A percentile compares a stretch with the other conserved stretches of the same genome.
Conservation (phyloP, 495 filamentous ascomycete species). For the Coniosporium apollinis region DNA sequence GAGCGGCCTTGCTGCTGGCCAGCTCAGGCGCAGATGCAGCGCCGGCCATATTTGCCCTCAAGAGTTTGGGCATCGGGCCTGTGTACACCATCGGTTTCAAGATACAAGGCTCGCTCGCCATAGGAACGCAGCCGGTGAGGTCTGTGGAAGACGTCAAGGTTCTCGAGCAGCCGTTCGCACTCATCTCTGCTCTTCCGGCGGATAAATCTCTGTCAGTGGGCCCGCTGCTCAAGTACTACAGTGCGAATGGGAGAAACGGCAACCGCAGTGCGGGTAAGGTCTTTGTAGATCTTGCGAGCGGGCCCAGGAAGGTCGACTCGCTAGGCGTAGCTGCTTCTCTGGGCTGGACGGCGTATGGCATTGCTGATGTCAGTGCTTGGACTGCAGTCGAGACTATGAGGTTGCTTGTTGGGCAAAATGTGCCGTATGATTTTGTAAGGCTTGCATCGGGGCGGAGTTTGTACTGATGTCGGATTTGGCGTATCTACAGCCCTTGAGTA, state of each 20-base stretch:
- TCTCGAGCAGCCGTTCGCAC: slow-evolving; percentile 60
- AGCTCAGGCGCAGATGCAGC: slow-evolving; percentile 52
- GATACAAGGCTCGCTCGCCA: slow-evolving; percentile 42
- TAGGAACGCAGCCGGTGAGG: slow-evolving; percentile 58
- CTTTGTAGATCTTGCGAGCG: slow-evolving; percentile 62
- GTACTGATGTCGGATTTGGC: slow-evolving; percentile 35
- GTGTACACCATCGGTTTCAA: slow-evolving; percentile 77
- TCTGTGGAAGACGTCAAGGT: slow-evolving; percentile 61
- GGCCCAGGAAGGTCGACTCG: slow-evolving; percentile 45
- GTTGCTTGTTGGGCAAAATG: slow-evolving; percentile 66
- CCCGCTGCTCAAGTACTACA: slow-evolving; percentile 53
- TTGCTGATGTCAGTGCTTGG: slow-evolving; percentile 62
- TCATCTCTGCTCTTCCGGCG: slow-evolving; percentile 59
- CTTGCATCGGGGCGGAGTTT: slow-evolving; percentile 55
- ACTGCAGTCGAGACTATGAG: slow-evolving; percentile 66
- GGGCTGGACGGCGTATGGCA: slow-evolving; percentile 65
- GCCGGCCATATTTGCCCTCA: slow-evolving; percentile 57
- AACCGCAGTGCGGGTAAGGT: slow-evolving; percentile 47
- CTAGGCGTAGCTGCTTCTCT: slow-evolving; percentile 46
- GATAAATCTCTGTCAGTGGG: slow-evolving; percentile 68
- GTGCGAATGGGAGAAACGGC: slow-evolving; percentile 16
- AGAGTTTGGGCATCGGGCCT: slow-evolving; percentile 54
- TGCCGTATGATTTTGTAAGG: slow-evolving; percentile 71
- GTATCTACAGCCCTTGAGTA: too few relatives aligned
- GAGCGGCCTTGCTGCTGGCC: slow-evolving; percentile 58